Evolutionary conservation across 2,329 filamentous ascomycete species (phyloP), one percentile per base, ranked within the genome.

Genomic region (Fusarium papillatum): DNA sequence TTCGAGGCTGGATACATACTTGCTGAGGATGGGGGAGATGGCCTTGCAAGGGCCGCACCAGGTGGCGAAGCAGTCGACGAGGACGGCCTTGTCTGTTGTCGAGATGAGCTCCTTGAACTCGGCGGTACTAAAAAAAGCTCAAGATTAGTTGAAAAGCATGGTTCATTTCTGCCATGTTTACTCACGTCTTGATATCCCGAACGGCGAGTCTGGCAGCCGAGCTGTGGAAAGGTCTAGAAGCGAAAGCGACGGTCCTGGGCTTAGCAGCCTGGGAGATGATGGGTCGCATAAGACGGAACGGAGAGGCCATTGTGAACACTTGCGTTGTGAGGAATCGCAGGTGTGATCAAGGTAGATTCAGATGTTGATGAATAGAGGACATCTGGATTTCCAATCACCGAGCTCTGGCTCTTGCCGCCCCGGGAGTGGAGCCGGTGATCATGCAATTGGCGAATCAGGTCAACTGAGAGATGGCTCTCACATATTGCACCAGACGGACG

Each of bases 41-140:
- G 93, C 90, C 89, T 96, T 98, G 93, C 96, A 98, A 72, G 96
- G 96, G 72, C 95, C 95, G 88, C 96, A 98, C 96, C 96, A 98
- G 26, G 74, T 73, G n/a, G 79, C 79, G 24, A 80, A 80, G 76
- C 77, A 79, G 74, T 98, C 96, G 81, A 98, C 87, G 72, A 98
- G 87, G 79, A 98, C 90, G 76, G 94, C 84, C 65, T 88, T 88
- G 81, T 91, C 85, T 67, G 82, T 77, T 79, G 86, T 81, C 67
- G 86, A 82, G 71, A 93, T 79, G 69, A 89, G 89, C 38, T 84
- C 80, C 67, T 90, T 83, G 84, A 91, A 95, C 36, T 92, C 90
- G 29, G 86, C 81, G 82, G 88, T 90, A 38, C 67, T 19, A 66
- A 38, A 67, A 41, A 1, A 13, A 13, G 5, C 16, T 31, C 22